Base-by-base conservation (phyloP, 1,284 basidiomycete genomes). In the Papiliotrema nemorosa region DNA sequence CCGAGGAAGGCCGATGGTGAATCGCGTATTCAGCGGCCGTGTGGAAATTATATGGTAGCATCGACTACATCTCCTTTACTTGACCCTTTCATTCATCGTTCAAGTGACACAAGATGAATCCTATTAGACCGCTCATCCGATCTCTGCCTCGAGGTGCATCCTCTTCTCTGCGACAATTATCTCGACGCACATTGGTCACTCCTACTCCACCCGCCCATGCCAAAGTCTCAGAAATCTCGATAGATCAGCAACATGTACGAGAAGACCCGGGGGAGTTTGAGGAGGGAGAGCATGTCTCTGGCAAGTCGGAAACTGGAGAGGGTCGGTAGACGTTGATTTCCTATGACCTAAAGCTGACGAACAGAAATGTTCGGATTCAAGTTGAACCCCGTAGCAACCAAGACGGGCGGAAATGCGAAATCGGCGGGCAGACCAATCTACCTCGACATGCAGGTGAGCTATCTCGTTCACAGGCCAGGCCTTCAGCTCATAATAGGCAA, bases 351-450 rank as follows among this genome's bases (percentile, higher is more conserved):
- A 26, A 16, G 36, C 25, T 45, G 44, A 46, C 49, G 42, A 22
- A 5, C 47, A 67, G 90, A 91, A 67, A 88, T 90, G 86, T 82
- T 90, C 52, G 90, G 90, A 6, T 93, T 93, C 76, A 90, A 90
- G 73, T 77, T 93, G 20, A 85, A 86, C 62, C 77, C 66, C 1
- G 62, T 82, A 43, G 81, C 83, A 31, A 80, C 78, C 52, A 71
- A 70, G 44, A 82, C 82, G 40, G 87, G 87, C 64, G 82, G 79
- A 33, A 78, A 80, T 18, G 63, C 82, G 43, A 79, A 80, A 53
- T 80, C 80, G 51, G 85, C 85, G 72, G 81, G 82, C 41, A 81
- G 90, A 42, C 91, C 92, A 21, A 94, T 97, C 62, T 97, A 97
- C 76, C 82, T 97, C 42, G 92, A 97, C 75, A 88, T 92, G 86